Evolutionary conservation across 2,329 filamentous ascomycete species (phyloP), one percentile per base, ranked within the genome.

Genomic region (Fusarium nanum): DNA sequence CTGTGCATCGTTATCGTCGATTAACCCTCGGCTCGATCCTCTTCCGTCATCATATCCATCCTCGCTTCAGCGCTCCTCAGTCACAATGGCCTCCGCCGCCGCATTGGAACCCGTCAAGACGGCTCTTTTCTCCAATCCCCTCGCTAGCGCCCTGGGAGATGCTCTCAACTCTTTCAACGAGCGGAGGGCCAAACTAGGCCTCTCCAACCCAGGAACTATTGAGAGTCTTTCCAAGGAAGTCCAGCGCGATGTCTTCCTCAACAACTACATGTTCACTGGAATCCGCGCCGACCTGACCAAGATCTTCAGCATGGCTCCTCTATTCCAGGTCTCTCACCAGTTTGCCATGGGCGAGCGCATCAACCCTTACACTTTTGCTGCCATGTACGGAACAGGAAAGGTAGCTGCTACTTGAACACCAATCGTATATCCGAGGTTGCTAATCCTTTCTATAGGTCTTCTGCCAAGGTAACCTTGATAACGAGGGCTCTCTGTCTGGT

Each of bases 311-410:
- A 89, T 97, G 81, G 89, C 91, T 61, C 96, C 96, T 62, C 85
- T 98, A 74, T 99, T 99, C 87, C 95, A 98, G 83, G 92, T 98
- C 75, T 98, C 95, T 72, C 96, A 99, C 84, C 93, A 96, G 76
- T 96, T 99, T 81, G 92, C 95, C 59, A 93, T 98, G 89, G 95
- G 96, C 75, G 93, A 97, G 83, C 90, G 92, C 73, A 86, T 97
- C 81, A 94, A 94, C 80, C 96, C 96, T 40, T 99, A 99, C 83
- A 93, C 93, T 58, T 97, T 98, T 83, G 93, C 94, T 74, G 93
- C 93, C 71, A 89, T 99, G 78, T 98, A 96, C 80, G 96, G 96
- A 75, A 97, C 93, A 73, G 92, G 92, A 82, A 95, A 93, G 87
- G 95, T 98, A 83, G 66, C 58, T 64, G 47, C 41, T 52, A 49